These are phyloP conservation scores for Globisporangium perplexum DNA, from an alignment of 352 stramenopile genomes.

Conservation along the genomic window DNA sequence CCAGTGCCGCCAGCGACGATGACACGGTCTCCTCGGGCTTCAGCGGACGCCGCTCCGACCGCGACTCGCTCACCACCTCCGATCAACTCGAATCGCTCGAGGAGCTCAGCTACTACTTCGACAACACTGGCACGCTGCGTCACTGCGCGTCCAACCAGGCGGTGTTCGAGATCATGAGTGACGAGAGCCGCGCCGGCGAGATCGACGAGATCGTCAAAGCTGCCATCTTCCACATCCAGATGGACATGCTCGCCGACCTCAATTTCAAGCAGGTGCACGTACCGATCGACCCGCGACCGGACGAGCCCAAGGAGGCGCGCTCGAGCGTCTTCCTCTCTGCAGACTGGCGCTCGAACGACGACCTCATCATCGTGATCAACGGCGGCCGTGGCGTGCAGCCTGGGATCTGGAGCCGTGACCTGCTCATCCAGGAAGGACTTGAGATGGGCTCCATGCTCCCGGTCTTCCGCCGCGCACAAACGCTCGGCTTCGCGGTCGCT, in stretches of 20 bases:
- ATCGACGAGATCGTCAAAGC: conserved; percentile 79
- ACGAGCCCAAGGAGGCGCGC: conserved; percentile 64
- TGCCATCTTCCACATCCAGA: conserved; percentile 82
- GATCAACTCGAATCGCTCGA: conserved; percentile 71
- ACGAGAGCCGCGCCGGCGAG: conserved; percentile 54
- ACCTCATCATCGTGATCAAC: conserved; percentile 72
- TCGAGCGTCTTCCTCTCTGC: conserved; percentile 68
- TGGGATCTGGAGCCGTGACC: conserved; percentile 73
- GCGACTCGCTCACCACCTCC: conserved; percentile 40
- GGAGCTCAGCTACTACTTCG: conserved; percentile 77
- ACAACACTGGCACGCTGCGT: conserved; percentile 54
- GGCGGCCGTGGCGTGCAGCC: conserved; percentile 55
- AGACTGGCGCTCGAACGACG: conserved; percentile 51
- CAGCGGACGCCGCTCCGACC: conserved; percentile 14
- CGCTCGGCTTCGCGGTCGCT: conserved; percentile 40
- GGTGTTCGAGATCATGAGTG: conserved; percentile 72
- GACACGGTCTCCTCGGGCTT: conserved; percentile 12
- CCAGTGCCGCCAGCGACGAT: conserved; percentile 11
- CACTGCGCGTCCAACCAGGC: conserved; percentile 70
- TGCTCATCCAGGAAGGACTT: conserved; percentile 71
- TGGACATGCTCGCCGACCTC: conserved; percentile 78
- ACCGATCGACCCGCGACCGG: conserved; percentile 41
- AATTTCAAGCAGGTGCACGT: conserved; percentile 70
- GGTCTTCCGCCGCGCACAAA: conserved; percentile 41
- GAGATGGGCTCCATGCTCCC: conserved; percentile 77